phyloP scores from a whole-genome alignment of 2,329 filamentous ascomycete species.

The Neofusicoccum laricinum region DNA sequence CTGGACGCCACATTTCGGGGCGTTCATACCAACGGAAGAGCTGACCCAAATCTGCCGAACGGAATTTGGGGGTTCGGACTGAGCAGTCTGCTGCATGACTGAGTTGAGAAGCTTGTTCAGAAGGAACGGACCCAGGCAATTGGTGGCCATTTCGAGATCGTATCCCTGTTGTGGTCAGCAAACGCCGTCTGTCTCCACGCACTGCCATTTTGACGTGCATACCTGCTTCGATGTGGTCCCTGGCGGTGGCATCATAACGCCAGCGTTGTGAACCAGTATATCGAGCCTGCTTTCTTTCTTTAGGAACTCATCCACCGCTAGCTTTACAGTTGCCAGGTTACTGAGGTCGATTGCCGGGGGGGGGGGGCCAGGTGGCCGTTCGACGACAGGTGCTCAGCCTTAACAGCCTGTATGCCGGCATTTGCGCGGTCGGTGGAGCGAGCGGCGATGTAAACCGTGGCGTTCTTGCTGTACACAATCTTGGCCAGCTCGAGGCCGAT shows the following conservation, averaged over 20 bases:
- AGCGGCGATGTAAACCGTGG: slow-evolving; percentile 54
- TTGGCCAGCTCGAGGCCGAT: slow-evolving; percentile 46
- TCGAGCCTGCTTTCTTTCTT: slow-evolving; percentile 40
- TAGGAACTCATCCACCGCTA: slow-evolving; percentile 37
- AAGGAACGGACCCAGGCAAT: slow-evolving; percentile 40
- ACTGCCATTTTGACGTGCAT: no score
- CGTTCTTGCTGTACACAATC: slow-evolving; percentile 54
- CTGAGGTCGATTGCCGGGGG: slow-evolving; percentile 38
- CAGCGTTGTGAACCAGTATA: slow-evolving; percentile 39
- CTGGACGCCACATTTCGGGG: slow-evolving; percentile 13
- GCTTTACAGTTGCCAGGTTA: slow-evolving; percentile 41
- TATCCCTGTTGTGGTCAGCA: slow-evolving; percentile 19
- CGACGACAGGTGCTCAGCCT: slow-evolving; percentile 31
- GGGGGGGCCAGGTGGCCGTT: slow-evolving; percentile 23
- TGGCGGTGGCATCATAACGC: slow-evolving; percentile 29
- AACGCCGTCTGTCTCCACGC: no score
- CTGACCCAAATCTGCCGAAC: slow-evolving; percentile 37
- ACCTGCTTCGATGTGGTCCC: slow-evolving; percentile 21
- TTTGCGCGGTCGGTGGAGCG: slow-evolving; percentile 46
- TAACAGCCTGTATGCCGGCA: slow-evolving; percentile 46
- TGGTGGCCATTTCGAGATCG: slow-evolving; percentile 37
- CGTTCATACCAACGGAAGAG: slow-evolving; percentile 19
- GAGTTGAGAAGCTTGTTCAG: slow-evolving; percentile 40
- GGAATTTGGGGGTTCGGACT: slow-evolving; percentile 19
- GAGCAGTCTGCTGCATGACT: slow-evolving; percentile 30